phyloP scores from a whole-genome alignment of 78 protist genomes.

The Andalucia godoyi region DNA sequence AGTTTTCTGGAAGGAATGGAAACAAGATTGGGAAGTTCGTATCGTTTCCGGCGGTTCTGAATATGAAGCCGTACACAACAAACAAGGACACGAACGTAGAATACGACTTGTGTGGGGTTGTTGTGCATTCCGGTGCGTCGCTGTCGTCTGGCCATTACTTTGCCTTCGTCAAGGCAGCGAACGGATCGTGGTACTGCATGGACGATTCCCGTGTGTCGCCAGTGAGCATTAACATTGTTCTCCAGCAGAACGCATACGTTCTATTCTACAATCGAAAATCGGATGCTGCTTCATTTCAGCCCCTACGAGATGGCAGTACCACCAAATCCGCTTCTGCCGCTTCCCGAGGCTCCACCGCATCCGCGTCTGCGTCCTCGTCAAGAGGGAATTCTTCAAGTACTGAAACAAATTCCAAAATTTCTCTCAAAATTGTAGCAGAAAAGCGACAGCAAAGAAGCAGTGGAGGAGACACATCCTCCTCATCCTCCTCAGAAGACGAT shows the following conservation, averaged over 20 bases:
- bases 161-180: slow-evolving; percentile 22
- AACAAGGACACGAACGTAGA: not conserved
- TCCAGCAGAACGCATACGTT: slow-evolving; percentile 37
- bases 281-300: not conserved
- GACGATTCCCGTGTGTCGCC: slow-evolving; percentile 22
- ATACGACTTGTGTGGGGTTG: slow-evolving; percentile 64
- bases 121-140: slow-evolving; percentile 71
- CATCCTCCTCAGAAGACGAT: no score
- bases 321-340: no score
- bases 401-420: no score
- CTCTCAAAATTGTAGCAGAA: no score
- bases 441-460: no score
- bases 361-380: no score
- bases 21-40: slow-evolving; percentile 13
- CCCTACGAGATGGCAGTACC: not conserved
- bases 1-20: not conserved
- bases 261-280: slow-evolving; percentile 26
- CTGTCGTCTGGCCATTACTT: slow-evolving; percentile 76
- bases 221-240: not conserved
- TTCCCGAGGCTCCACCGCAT: no score
- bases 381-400: no score
- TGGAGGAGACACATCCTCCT: no score
- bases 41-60: slow-evolving; percentile 4
- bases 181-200: slow-evolving; percentile 32
- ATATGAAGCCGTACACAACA: slow-evolving; percentile 9